Base-by-base conservation (phyloP, 2,329 filamentous ascomycete species). In the Colletotrichum sidae region DNA sequence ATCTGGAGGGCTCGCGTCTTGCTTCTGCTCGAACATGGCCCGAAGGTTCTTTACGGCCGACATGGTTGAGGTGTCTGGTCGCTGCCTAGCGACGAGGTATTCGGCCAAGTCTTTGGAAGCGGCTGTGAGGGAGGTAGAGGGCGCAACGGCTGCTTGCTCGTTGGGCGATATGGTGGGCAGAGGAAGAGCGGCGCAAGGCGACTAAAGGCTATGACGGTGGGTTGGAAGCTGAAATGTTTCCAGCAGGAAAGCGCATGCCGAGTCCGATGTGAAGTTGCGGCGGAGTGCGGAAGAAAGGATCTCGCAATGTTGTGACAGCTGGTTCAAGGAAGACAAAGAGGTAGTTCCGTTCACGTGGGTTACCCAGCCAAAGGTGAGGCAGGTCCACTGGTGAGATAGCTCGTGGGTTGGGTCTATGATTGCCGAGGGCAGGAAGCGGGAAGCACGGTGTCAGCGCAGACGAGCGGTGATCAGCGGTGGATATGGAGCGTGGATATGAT, bases 21-120 rank as follows among this genome's bases (percentile, higher is more conserved):
- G 87, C 78, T 88, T 92, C 75, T 88, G 88, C 83, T 94, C 92
- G 76, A 94, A 94, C 85, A 92, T 93, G 74, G 92, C 92, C 72
- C 90, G 85, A 70, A 94, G 87, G 80, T 92, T 92, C 80, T 85
- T 90, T 73, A 92, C 90, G 73, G 86, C 88, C 74, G 88, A 89
- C 86, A 88, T 89, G 73, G 76, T 81, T 78, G 78, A 78, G 72
- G 77, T 67, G 67, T 67, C 61, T 50, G 44, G 58, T 60, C 34
- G 45, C 57, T 60, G 45, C 41, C 49, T 25, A 34, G 58, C 52
- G 58, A 62, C 45, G 13, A 58, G 25, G 35, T 44, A 44, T 42
- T 38, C 35, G 10, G 59, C 35, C 13, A 56, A 53, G 11, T 15
- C 39, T 25, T 55, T 17, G 51, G 51, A 50, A 56, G 49, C 54